Conservation (phyloP, 2,329 filamentous ascomycete species). For the Ascochyta pisi region DNA sequence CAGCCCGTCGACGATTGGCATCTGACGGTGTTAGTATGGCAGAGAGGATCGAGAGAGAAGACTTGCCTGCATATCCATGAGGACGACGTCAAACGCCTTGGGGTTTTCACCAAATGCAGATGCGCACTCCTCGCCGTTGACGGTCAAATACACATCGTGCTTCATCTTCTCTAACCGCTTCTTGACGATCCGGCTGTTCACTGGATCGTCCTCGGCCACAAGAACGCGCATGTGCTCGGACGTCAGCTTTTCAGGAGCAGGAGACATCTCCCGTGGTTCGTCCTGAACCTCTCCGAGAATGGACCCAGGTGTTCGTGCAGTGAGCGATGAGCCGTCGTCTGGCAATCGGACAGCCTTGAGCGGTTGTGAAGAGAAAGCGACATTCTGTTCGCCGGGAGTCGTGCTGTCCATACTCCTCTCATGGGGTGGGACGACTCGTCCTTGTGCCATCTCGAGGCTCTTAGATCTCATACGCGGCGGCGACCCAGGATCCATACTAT, state of each 20-base stretch:
- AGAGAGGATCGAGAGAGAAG: background rate
- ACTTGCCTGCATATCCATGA: conserved; percentile 92
- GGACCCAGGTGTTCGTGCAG: conserved; percentile 24
- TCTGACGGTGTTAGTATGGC: conserved; percentile 59
- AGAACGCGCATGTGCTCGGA: conserved; percentile 67
- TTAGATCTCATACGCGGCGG: conserved; percentile 29
- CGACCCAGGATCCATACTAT: conserved; percentile 28
- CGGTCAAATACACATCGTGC: conserved; percentile 73
- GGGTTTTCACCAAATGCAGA: conserved; percentile 70
- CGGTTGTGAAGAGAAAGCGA: conserved; percentile 52
- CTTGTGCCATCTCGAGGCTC: conserved; percentile 33
- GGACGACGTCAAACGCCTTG: conserved; percentile 73
- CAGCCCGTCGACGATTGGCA: conserved; percentile 89
- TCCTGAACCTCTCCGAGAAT: conserved; percentile 42
- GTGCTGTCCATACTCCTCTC: conserved; percentile 54
- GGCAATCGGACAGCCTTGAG: conserved; percentile 57
- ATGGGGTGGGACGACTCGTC: conserved; percentile 31
- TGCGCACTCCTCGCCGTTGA: conserved; percentile 87
- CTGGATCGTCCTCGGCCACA: conserved; percentile 86
- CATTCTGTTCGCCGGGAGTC: conserved; percentile 47
- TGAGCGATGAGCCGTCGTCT: conserved; percentile 46
- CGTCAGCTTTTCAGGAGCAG: conserved; percentile 24
- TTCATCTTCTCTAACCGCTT: conserved; percentile 81
- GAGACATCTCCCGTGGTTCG: conserved; percentile 19
- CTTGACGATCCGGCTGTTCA: conserved; percentile 81